phyloP scores from a whole-genome alignment of 805 yeast genomes.

The Blastobotrys parvus region DNA sequence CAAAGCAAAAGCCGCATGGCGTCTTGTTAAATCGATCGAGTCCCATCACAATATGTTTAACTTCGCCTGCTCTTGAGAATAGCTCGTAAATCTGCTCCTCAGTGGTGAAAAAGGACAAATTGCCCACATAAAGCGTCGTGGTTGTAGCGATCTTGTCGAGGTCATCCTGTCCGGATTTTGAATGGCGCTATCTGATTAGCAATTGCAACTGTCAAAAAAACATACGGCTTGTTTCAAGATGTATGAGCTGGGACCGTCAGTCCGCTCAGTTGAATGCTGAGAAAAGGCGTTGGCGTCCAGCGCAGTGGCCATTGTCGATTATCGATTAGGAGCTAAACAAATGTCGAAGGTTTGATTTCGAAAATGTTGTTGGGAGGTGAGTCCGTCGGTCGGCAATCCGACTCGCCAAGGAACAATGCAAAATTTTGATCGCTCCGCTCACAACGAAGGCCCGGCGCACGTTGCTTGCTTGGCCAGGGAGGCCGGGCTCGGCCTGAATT shows the following conservation, averaged over 20 bases:
- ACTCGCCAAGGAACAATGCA: too few relatives aligned
- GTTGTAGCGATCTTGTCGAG: constrained; percentile 58
- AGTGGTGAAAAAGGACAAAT: constrained; percentile 79
- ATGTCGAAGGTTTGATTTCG: too few relatives aligned
- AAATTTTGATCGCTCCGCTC: too few relatives aligned
- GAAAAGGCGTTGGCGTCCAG: constrained; percentile 14
- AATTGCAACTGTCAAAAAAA: neutral
- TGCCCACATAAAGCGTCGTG: constrained; percentile 84
- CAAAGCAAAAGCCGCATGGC: constrained; percentile 96
- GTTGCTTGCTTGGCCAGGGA: too few relatives aligned
- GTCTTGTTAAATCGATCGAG: constrained; percentile 82
- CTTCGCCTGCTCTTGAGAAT: constrained; percentile 43
- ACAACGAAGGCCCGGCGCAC: too few relatives aligned
- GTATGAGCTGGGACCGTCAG: constrained; percentile 29
- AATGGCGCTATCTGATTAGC: constrained; percentile 12
- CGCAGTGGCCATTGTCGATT: neutral
- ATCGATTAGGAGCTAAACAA: too few relatives aligned
- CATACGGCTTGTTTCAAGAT: constrained; percentile 27
- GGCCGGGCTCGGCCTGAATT: too few relatives aligned
- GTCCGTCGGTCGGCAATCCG: too few relatives aligned
- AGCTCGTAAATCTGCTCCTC: constrained; percentile 92
- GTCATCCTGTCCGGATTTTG: constrained; percentile 37
- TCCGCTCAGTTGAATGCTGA: constrained; percentile 29
- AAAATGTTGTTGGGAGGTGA: too few relatives aligned
- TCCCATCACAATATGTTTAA: constrained; percentile 85